Evolutionary conservation across 2,329 filamentous ascomycete genomes (phyloP).

Genomic region (Sclerotinia sclerotiorum): DNA sequence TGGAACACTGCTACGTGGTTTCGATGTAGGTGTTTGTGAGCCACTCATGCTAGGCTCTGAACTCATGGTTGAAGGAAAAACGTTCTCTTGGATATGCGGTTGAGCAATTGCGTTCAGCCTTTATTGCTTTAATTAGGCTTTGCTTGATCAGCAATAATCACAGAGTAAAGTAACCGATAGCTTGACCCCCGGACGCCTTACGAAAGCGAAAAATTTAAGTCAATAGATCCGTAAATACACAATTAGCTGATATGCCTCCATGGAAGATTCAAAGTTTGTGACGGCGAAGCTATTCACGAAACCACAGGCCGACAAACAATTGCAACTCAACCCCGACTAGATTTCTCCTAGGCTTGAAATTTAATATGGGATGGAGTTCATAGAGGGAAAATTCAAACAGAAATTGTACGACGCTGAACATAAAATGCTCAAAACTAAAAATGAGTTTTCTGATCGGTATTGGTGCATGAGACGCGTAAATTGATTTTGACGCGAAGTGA

Average conservation of each 20-base stretch:
- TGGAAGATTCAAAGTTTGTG: neutral
- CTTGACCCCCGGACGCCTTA: neutral
- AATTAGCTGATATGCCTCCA: no score
- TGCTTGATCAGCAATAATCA: neutral
- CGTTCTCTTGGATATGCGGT: neutral
- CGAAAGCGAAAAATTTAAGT: neutral
- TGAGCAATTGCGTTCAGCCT: neutral
- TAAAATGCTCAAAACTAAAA: neutral
- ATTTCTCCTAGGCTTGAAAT: neutral
- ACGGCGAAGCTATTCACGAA: neutral
- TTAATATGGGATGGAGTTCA: neutral
- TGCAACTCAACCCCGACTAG: neutral
- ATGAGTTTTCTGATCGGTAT: neutral
- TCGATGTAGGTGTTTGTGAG: constrained; percentile 30
- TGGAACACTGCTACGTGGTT: constrained; percentile 31
- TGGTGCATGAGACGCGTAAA: constrained; percentile 13
- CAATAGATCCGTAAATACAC: neutral
- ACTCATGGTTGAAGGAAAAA: constrained; percentile 19
- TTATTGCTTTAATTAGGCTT: no score
- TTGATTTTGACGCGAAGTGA: constrained; percentile 20
- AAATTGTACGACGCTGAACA: neutral
- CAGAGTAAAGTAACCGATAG: no score
- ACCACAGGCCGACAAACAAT: neutral
- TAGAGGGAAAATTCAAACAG: neutral
- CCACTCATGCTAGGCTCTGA: constrained; percentile 24